Evolutionary conservation across 1,284 basidiomycete genomes (phyloP).

Genomic region (Acaromyces ingoldii): DNA sequence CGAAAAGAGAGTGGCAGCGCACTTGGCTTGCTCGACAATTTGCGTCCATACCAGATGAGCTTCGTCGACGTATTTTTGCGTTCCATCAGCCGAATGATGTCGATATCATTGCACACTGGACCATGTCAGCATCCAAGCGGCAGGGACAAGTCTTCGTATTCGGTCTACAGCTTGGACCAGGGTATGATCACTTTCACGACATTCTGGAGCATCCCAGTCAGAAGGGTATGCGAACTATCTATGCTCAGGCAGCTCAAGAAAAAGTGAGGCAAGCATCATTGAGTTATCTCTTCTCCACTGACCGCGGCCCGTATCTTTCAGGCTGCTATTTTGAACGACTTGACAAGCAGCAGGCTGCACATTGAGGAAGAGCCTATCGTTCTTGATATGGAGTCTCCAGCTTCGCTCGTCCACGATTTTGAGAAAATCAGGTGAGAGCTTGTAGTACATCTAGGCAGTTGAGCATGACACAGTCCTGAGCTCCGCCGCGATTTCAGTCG

Average conservation of each 20-base stretch:
- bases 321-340: conserved; percentile 16
- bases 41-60: conserved; percentile 7
- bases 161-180: conserved; percentile 23
- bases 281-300: too few species aligned
- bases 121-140: not conserved
- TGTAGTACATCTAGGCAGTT: not conserved
- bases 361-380: conserved; percentile 18
- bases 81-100: conserved; percentile 20
- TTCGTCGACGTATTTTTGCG: conserved; percentile 17
- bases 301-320: too few species aligned
- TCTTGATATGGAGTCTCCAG: not conserved
- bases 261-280: too few species aligned
- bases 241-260: not conserved
- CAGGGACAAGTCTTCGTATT: conserved; percentile 15
- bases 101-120: conserved; percentile 21
- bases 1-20: conserved; percentile 17
- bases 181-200: conserved; percentile 11
- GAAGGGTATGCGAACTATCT: not conserved
- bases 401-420: not conserved
- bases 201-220: conserved; percentile 12
- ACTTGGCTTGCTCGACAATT: conserved; percentile 12
- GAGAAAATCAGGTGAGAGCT: not conserved
- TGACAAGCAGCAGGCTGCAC: conserved; percentile 19
- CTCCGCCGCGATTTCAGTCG: not conserved
- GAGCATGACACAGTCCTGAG: not conserved